A percentile compares a stretch with the other conserved stretches of the same genome.
Conservation (phyloP, 192 early-diverging fungal genomes). For the Coemansia sp. region DNA sequence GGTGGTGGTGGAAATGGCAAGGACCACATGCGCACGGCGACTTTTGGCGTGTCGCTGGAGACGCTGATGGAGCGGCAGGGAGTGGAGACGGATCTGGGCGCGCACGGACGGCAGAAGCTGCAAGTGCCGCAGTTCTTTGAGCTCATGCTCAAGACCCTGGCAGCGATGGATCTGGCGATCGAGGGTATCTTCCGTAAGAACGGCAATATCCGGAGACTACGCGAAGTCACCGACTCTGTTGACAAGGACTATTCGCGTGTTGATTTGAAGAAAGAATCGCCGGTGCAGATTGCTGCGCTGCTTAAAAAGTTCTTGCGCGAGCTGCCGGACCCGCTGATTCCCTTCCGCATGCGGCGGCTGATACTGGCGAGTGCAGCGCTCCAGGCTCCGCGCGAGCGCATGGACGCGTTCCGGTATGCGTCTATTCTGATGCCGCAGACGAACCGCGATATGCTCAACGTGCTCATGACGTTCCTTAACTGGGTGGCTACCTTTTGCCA, state of each 20-base stretch:
- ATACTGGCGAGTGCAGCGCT: conserved; percentile 82
- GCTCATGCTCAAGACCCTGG: conserved; percentile 73
- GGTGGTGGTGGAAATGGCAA: conserved; percentile 20
- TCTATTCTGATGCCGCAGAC: conserved; percentile 83
- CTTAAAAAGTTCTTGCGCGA: conserved; percentile 97
- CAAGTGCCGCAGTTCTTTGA: conserved; percentile 87
- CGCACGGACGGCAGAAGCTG: conserved; percentile 65
- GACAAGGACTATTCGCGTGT: conserved; percentile 80
- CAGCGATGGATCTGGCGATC: conserved; percentile 71
- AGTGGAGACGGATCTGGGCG: conserved; percentile 72
- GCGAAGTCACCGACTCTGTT: conserved; percentile 79
- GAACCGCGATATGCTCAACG: conserved; percentile 91
- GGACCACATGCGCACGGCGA: conserved; percentile 65
- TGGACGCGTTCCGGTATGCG: conserved; percentile 76
- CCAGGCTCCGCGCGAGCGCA: conserved; percentile 55
- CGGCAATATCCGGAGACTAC: conserved; percentile 91
- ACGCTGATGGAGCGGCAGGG: conserved; percentile 81
- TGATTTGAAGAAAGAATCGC: conserved; percentile 70
- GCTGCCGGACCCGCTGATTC: conserved; percentile 92
- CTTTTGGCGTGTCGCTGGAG: conserved; percentile 91
- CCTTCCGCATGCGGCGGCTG: conserved; percentile 82
- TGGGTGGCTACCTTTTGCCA: conserved; percentile 81
- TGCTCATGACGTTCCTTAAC: conserved; percentile 84
- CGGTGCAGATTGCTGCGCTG: conserved; percentile 92
- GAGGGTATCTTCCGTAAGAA: conserved; percentile 99